A percentile compares a stretch with the other conserved stretches of the same genome.
phyloP scores from a whole-genome alignment of 495 filamentous ascomycete species.

The Pseudomonodictys pantanalensis region DNA sequence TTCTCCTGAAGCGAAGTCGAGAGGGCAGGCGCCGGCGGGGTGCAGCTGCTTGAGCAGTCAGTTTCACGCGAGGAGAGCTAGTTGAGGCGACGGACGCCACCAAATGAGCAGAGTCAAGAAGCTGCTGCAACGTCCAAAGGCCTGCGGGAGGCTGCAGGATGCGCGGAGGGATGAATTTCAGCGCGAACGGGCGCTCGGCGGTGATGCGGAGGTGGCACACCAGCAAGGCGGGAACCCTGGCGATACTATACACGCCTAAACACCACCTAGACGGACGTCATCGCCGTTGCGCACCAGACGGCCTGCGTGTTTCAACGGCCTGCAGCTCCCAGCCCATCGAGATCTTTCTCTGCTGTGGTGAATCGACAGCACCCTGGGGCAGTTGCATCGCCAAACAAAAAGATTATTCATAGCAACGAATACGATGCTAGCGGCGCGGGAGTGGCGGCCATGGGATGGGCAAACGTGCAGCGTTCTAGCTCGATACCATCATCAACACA shows the following conservation, averaged over 20 bases:
- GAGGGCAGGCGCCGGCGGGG: not conserved
- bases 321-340: not conserved
- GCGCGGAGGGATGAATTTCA: not conserved
- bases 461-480: not conserved
- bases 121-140: not conserved
- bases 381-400: not conserved
- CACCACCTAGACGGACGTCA: not conserved
- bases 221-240: conserved; percentile 15
- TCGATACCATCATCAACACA: not conserved
- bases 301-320: not conserved
- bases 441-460: conserved; percentile 1
- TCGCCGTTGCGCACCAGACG: conserved; percentile 4
- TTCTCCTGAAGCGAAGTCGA: conserved; percentile 20
- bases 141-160: not conserved
- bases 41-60: not conserved
- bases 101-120: not conserved
- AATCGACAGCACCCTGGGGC: not conserved
- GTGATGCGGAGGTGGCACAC: conserved; percentile 17
- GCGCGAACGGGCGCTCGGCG: not conserved
- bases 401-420: conserved; percentile 20
- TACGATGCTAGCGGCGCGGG: conserved; percentile 13
- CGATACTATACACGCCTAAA: not conserved
- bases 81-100: not conserved
- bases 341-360: not conserved
- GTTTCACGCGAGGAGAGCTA: not conserved